Conservation (phyloP, 768 basidiomycete species). For the Clitopilus hobsonii region DNA sequence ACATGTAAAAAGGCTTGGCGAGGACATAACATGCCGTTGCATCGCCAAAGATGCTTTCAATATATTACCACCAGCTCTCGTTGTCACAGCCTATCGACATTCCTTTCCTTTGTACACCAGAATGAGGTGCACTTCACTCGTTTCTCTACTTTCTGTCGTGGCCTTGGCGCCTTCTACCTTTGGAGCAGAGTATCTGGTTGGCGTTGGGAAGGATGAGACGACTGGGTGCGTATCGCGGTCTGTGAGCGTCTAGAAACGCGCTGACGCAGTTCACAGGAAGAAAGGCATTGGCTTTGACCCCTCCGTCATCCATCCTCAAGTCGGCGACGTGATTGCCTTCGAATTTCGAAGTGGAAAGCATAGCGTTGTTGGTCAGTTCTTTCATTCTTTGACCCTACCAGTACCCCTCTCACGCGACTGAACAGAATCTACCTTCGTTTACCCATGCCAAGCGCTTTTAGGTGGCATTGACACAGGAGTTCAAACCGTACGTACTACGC, state of each 20-base stretch:
- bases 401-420: background rate
- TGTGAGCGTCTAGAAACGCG: background rate
- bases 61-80: too few relatives aligned
- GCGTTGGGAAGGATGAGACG: conserved; percentile 36
- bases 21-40: background rate
- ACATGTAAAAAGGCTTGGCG: background rate
- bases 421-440: conserved; percentile 31
- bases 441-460: conserved; percentile 26
- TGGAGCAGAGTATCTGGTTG: conserved; percentile 27
- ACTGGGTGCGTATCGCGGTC: conserved; percentile 24
- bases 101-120: background rate
- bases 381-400: background rate
- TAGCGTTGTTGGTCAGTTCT: conserved; percentile 32
- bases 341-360: conserved; percentile 35
- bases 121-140: conserved; percentile 10
- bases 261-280: conserved; percentile 17
- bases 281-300: conserved; percentile 39
- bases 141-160: conserved; percentile 8
- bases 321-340: conserved; percentile 31
- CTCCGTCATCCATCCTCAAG: conserved; percentile 27
- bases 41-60: too few relatives aligned
- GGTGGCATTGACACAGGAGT: conserved; percentile 31
- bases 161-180: conserved; percentile 18
- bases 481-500: conserved; percentile 20
- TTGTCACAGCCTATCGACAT: background rate